Base-by-base conservation (phyloP, 2,329 filamentous ascomycete species). In the Emmonsiellopsis sp. region DNA sequence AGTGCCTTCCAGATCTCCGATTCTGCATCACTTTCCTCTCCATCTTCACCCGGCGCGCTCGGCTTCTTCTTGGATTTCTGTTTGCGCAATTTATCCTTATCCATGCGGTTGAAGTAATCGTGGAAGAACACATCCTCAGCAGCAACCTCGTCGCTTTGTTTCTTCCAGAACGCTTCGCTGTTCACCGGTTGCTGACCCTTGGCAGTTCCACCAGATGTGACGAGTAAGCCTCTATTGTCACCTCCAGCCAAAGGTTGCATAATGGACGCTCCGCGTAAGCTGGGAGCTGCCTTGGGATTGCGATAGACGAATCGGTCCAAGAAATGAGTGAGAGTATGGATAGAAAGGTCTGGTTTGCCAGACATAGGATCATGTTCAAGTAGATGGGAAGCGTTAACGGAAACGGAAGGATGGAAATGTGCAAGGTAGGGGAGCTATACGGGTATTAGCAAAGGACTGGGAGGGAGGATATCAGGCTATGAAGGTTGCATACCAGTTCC, bases 61-160 rank as follows among this genome's bases (percentile, higher is more conserved):
- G 70, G 71, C 49, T 74, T 74, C 63, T 77, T 80, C 59, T 77
- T 75, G 49, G 74, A 71, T 67, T 81, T 78, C 71, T 80, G 80
- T 61, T 78, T 77, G 62, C 76, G 78, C 56, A 68, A 68, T 63
- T 78, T 77, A 60, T 76, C 80, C 69, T 84, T 89, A 57, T 83
- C 83, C 53, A 87, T 72, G 57, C 85, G 81, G 56, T 82, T 85
- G 72, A 98, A 98, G 80, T 98, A 98, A 60, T 89, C 85, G 70
- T 98, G 93, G 81, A 98, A 98, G 81, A 98, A 98, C 40, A 90
- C 87, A 66, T 98, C 93, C 60, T 98, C 91, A 0, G 84, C 88
- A 2, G 87, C 84, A 44, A 98, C 86, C 52, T 97, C 85, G 58
- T 89, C 85, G n/a, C 81, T 78, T 73, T 89, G 91, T 80, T 88